phyloP scores from a whole-genome alignment of 441 rosid species.

The Flueggea neowawraea region DNA sequence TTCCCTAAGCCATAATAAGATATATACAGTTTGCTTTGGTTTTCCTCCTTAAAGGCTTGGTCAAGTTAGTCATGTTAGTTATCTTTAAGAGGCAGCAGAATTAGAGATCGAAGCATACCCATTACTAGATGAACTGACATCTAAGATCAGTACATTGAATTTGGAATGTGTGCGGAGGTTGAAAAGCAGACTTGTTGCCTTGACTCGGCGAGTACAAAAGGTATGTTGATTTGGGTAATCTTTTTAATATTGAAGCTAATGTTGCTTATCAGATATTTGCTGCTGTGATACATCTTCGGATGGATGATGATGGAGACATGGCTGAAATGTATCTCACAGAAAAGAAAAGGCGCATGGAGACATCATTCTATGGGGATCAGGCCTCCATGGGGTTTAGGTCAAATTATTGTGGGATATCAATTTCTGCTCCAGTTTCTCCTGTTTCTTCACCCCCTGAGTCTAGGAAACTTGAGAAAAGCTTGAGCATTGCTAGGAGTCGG shows the following conservation, averaged over 20 bases:
- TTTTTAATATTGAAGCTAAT: background rate
- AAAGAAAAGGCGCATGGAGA: conserved; percentile 87
- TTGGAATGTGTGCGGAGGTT: conserved; percentile 91
- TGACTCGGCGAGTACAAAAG: conserved; percentile 97
- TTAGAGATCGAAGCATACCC: conserved; percentile 99
- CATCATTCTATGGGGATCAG: conserved; percentile 75
- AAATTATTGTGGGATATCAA: conserved; percentile 59
- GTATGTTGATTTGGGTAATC: conserved; percentile 25
- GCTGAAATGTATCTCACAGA: conserved; percentile 99
- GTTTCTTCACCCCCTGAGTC: conserved; percentile 82
- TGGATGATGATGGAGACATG: conserved; percentile 99
- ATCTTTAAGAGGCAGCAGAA: conserved; percentile 79
- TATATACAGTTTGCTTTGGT: too few species aligned
- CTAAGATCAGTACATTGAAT: conserved; percentile 95
- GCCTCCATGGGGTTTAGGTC: conserved; percentile 70
- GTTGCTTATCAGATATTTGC: background rate
- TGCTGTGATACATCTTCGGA: conserved; percentile 15
- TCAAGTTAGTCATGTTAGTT: background rate
- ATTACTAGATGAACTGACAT: conserved; percentile 89
- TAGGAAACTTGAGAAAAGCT: conserved; percentile 79
- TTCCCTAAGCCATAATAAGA: too few species aligned
- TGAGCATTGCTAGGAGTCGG: conserved; percentile 87
- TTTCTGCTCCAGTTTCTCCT: conserved; percentile 97
- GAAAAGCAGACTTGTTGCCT: conserved; percentile 96
- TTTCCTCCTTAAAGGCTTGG: too few species aligned